Evolutionary conservation across 2,329 filamentous ascomycete genomes (phyloP).

Genomic region (Seiridium cupressi): DNA sequence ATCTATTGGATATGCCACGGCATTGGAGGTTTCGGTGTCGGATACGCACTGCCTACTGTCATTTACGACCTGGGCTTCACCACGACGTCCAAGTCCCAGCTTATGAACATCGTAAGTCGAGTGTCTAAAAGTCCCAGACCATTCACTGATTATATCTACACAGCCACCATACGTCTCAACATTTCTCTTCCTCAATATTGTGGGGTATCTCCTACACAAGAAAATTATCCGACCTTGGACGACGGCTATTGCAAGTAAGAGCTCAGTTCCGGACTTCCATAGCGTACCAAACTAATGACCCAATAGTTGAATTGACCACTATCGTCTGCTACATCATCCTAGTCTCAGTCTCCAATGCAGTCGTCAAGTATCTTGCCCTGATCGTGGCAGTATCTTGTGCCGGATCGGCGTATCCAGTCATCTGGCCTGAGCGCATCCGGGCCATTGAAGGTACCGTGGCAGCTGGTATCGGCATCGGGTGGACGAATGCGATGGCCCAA

Average conservation of each 20-base stretch:
- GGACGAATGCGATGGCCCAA: constrained; percentile 41
- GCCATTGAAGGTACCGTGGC: constrained; percentile 37
- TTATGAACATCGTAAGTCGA: constrained; percentile 38
- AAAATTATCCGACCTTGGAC: constrained; percentile 35
- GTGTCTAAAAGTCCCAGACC: not conserved
- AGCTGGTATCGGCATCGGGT: constrained; percentile 37
- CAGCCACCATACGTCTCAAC: constrained; percentile 35
- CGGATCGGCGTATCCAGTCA: constrained; percentile 39
- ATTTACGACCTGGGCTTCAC: constrained; percentile 41
- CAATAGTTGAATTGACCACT: constrained; percentile 30
- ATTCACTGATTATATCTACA: not conserved
- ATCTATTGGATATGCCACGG: constrained; percentile 39
- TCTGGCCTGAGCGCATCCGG: constrained; percentile 42
- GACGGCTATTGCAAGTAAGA: constrained; percentile 34
- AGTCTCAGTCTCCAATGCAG: constrained; percentile 29
- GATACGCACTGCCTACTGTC: constrained; percentile 38
- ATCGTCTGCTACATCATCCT: constrained; percentile 38
- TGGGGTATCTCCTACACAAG: constrained; percentile 32
- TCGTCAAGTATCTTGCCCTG: constrained; percentile 34
- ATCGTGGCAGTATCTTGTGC: constrained; percentile 34
- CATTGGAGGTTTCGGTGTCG: constrained; percentile 39
- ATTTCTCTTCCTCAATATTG: constrained; percentile 34
- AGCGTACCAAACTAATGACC: constrained; percentile 7
- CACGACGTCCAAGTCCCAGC: constrained; percentile 36
- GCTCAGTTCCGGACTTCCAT: not conserved